phyloP scores from a whole-genome alignment of 345 rosid genomes.

The Ceriops decandra region DNA sequence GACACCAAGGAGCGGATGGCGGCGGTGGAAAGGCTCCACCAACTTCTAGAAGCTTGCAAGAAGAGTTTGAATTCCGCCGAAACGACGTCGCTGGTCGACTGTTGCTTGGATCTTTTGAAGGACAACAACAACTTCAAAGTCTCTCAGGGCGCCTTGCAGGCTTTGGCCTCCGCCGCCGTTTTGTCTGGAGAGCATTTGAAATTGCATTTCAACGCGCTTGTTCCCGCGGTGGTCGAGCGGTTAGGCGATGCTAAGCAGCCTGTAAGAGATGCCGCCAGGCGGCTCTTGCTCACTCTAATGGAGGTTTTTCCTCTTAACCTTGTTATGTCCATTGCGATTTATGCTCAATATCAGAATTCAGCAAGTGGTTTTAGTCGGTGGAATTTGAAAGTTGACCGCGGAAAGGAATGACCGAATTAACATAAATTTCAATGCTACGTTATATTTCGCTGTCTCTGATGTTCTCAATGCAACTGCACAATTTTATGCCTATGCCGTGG shows the following conservation, averaged over 20 bases:
- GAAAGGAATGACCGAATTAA: too few relatives aligned
- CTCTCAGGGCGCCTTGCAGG: slow-evolving; percentile 91
- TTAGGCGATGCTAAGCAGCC: slow-evolving; percentile 92
- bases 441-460: too few relatives aligned
- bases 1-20: slow-evolving; percentile 99
- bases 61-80: slow-evolving; percentile 70
- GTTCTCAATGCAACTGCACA: too few relatives aligned
- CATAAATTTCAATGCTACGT: too few relatives aligned
- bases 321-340: not conserved
- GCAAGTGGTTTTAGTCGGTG: too few relatives aligned
- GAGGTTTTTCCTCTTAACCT: slow-evolving; percentile 47
- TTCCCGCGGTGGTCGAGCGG: slow-evolving; percentile 91
- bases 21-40: slow-evolving; percentile 87
- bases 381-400: too few relatives aligned
- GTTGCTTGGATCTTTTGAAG: slow-evolving; percentile 92
- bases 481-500: too few relatives aligned
- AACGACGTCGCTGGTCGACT: slow-evolving; percentile 78
- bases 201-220: slow-evolving; percentile 88
- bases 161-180: slow-evolving; percentile 96
- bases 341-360: too few relatives aligned
- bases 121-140: slow-evolving; percentile 93
- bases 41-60: slow-evolving; percentile 81
- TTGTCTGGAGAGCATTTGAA: slow-evolving; percentile 90
- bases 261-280: slow-evolving; percentile 90
- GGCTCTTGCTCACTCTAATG: slow-evolving; percentile 94